Conservation (phyloP, 495 filamentous ascomycete species). For the Neurospora sp. region DNA sequence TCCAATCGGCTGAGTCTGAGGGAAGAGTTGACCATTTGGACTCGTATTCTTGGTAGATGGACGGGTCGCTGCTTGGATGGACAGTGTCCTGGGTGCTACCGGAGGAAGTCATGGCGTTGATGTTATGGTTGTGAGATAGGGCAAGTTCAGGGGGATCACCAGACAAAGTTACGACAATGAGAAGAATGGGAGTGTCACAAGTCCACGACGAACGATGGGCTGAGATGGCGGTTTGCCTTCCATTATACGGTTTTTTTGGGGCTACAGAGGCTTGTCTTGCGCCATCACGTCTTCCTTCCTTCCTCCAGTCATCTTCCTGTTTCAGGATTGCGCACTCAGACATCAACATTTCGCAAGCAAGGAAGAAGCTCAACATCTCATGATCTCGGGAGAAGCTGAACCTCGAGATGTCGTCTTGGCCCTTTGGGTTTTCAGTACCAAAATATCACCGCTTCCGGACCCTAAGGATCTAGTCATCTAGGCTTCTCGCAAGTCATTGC, state of each 20-base stretch:
- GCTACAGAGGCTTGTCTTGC: neutral
- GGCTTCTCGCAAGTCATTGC: neutral
- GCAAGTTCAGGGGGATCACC: neutral
- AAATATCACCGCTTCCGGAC: neutral
- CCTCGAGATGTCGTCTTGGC: neutral
- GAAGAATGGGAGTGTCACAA: neutral
- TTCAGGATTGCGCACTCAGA: neutral
- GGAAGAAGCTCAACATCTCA: neutral
- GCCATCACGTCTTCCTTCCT: neutral
- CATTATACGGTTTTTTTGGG: neutral
- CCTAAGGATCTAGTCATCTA: neutral
- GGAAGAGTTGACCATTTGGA: conserved; percentile 39
- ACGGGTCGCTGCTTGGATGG: conserved; percentile 36
- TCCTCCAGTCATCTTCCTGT: neutral
- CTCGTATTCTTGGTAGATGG: conserved; percentile 39
- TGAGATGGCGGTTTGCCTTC: neutral
- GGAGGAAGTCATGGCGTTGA: conserved; percentile 1
- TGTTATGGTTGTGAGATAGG: neutral
- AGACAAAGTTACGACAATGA: neutral
- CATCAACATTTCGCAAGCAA: neutral
- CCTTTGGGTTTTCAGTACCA: neutral
- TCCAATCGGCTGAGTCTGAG: conserved; percentile 35
- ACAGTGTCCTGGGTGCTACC: conserved; percentile 1
- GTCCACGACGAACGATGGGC: neutral
- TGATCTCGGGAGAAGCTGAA: neutral